These are phyloP conservation scores for Alternaria infectoria DNA, from an alignment of 2,329 filamentous ascomycete species.

Conservation along the genomic window DNA sequence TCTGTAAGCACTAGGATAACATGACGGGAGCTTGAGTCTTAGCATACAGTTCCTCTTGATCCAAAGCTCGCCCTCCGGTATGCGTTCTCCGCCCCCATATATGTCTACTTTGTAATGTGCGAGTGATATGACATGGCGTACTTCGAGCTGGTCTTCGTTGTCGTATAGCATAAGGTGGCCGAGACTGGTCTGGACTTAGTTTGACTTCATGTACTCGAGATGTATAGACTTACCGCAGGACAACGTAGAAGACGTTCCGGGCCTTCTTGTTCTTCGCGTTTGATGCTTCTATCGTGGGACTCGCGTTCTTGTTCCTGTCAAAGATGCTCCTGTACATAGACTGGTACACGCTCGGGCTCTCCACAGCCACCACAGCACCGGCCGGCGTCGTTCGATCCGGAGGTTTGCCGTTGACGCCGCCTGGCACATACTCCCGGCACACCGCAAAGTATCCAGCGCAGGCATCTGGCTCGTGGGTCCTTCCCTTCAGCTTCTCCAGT, in stretches of 20 bases:
- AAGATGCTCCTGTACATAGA: slow-evolving; percentile 98
- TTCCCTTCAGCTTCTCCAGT: slow-evolving; percentile 30
- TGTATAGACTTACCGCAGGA: slow-evolving; percentile 69
- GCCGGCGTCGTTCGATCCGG: slow-evolving; percentile 84
- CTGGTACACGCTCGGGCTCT: slow-evolving; percentile 95
- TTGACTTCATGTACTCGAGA: neutral
- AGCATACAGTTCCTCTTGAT: slow-evolving; percentile 83
- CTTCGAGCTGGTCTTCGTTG: slow-evolving; percentile 91
- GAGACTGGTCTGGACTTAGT: slow-evolving; percentile 51
- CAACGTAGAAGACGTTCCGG: slow-evolving; percentile 91
- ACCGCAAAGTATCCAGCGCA: slow-evolving; percentile 95
- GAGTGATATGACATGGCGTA: slow-evolving; percentile 92
- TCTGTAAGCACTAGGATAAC: slow-evolving; percentile 9
- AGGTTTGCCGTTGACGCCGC: slow-evolving; percentile 90
- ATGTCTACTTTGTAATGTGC: slow-evolving; percentile 85
- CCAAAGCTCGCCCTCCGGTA: slow-evolving; percentile 91
- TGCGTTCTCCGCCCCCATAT: slow-evolving; percentile 77
- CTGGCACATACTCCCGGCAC: slow-evolving; percentile 88
- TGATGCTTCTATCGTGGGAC: slow-evolving; percentile 60
- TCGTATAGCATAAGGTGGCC: slow-evolving; percentile 98
- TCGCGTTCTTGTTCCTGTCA: slow-evolving; percentile 70
- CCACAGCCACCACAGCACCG: slow-evolving; percentile 76
- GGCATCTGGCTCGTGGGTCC: slow-evolving; percentile 71
- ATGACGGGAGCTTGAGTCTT: neutral
- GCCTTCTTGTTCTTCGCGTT: slow-evolving; percentile 65